phyloP scores from a whole-genome alignment of 2,329 filamentous ascomycete genomes.

The Penicillium digitatum region DNA sequence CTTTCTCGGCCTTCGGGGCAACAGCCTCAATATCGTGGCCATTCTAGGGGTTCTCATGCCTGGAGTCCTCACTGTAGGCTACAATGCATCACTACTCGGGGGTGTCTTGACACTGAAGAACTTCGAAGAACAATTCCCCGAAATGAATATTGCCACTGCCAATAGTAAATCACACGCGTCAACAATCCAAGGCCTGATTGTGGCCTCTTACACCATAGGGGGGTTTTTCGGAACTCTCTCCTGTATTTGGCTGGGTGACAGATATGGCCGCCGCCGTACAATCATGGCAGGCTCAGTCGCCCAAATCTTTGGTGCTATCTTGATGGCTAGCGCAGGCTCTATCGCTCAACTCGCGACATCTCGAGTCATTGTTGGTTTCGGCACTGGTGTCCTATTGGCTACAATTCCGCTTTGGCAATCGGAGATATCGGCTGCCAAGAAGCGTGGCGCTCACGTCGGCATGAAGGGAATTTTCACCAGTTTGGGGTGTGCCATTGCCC shows the following conservation, averaged over 20 bases:
- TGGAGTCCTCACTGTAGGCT: slow-evolving; percentile 18
- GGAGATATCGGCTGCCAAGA: slow-evolving; percentile 19
- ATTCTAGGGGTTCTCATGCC: slow-evolving; percentile 24
- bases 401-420: slow-evolving; percentile 23
- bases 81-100: slow-evolving; percentile 21
- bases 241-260: slow-evolving; percentile 22
- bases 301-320: slow-evolving; percentile 15
- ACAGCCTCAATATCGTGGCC: slow-evolving; percentile 18
- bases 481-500: slow-evolving; percentile 16
- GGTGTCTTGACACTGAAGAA: slow-evolving; percentile 16
- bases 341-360: slow-evolving; percentile 14
- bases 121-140: slow-evolving; percentile 20
- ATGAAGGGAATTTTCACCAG: slow-evolving; percentile 22
- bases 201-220: slow-evolving; percentile 20
- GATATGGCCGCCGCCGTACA: slow-evolving; percentile 19
- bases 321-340: slow-evolving; percentile 14
- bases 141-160: slow-evolving; percentile 16
- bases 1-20: slow-evolving; percentile 22
- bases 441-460: slow-evolving; percentile 21
- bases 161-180: slow-evolving; percentile 12
- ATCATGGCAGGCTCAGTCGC: slow-evolving; percentile 19
- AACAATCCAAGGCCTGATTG: slow-evolving; percentile 18
- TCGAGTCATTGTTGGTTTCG: slow-evolving; percentile 16
- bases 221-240: slow-evolving; percentile 19
- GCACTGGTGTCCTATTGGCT: slow-evolving; percentile 16